Conservation (phyloP, 2,329 filamentous ascomycete species). For the Dactylellina drechsleri region DNA sequence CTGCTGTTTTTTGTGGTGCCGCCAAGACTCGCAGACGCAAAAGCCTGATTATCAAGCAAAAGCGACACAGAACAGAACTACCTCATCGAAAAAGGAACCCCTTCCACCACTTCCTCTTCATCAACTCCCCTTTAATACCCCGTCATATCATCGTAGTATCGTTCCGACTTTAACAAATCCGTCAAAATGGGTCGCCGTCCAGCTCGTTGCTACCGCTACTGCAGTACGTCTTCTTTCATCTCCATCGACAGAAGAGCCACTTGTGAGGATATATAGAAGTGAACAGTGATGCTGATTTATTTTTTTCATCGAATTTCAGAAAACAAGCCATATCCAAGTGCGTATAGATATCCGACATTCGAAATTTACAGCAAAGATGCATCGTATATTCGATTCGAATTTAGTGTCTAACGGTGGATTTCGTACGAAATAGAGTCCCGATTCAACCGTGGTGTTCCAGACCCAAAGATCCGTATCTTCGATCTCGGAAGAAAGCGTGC, state of each 20-base stretch:
- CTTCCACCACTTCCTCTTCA: conserved; percentile 36
- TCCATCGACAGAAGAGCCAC: conserved; percentile 16
- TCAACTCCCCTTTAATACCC: conserved; percentile 35
- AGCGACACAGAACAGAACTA: conserved; percentile 8
- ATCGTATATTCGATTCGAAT: conserved; percentile 32
- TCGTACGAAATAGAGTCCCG: conserved; percentile 90
- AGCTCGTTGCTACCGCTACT: conserved; percentile 99
- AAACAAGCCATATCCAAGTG: conserved; percentile 55
- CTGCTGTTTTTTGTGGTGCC: conserved; percentile 47
- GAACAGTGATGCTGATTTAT: conserved; percentile 28
- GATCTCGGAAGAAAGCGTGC: conserved; percentile 98
- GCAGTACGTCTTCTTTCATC: conserved; percentile 74
- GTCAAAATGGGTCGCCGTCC: conserved; percentile 99
- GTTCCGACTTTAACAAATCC: conserved; percentile 67
- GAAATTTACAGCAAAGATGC: conserved; percentile 14
- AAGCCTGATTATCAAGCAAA: conserved; percentile 54
- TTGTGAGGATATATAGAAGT: conserved; percentile 35
- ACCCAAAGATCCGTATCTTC: conserved; percentile 93
- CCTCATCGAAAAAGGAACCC: conserved; percentile 40
- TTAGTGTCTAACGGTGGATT: conserved; percentile 58
- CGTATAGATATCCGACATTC: conserved; percentile 30
- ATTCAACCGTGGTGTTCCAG: conserved; percentile 99
- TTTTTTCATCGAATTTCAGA: conserved; percentile 25
- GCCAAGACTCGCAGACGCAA: conserved; percentile 37
- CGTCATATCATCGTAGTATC: conserved; percentile 60